Evolutionary conservation across 805 yeast species (phyloP), one percentile per base, ranked within the genome.

Genomic region (Spathaspora hagerdaliae): DNA sequence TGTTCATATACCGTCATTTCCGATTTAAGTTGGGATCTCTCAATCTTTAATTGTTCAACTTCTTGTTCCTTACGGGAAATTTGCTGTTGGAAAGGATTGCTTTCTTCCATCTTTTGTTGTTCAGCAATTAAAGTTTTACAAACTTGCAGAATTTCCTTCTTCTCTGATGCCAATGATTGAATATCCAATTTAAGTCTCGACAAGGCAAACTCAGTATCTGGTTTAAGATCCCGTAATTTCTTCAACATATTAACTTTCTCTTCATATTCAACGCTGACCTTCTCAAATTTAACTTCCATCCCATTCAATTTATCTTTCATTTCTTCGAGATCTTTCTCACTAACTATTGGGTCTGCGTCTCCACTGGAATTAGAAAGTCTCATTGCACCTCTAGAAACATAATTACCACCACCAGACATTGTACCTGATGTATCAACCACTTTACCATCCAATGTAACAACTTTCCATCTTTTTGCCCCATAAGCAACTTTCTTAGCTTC

Each of bases 331-430:
- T 82, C 87, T 42, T 42, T 31, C 13, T 75, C 81, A 19, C 79
- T 81, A 3, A 83, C 71, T 11, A 76, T 61, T n/a, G 69, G 73
- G 45, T 52, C 57, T 11, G 45, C 51, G 19, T 54, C 56, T 4
- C 60, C 51, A 7, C 49, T 49, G 5, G 68, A 65, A 14, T 42
- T 44, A 12, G 70, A 59, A 36, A 76, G 65, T 47, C 75, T 80
- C 96, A 94, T 89, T 2, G 85, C 83, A 6, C 98, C 99, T 42
- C 77, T 77, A 13, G 78, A 74, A 7, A 75, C 77, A 35, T 77
- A 71, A 44, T 74, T 77, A 43, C 98, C 99, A 66, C 99, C 99
- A 56, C 99, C 99, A 39, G 96, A 82, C 83, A 95, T 83, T 1
- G 97, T 87, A 64, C 99, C 99, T 2, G 96, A 86, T 12, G 84